These are phyloP conservation scores for Nicotiana rustica DNA, from an alignment of 305 asterid genomes.

Conservation along the genomic window DNA sequence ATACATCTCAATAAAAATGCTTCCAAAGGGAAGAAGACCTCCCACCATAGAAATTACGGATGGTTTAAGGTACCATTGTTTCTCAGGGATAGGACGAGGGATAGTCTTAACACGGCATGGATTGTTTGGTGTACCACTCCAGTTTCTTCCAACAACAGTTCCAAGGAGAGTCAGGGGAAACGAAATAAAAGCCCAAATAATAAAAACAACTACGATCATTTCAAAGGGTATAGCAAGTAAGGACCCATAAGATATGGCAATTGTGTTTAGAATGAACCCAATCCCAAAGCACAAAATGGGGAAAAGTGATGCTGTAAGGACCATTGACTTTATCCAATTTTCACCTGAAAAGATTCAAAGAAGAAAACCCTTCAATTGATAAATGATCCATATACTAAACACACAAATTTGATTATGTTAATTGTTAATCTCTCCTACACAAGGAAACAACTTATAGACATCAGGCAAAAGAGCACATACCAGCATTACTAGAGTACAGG, in stretches of 20 bases:
- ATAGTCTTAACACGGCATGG: slow-evolving; percentile 80
- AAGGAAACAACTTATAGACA: slow-evolving; percentile 29
- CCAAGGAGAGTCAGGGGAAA: slow-evolving; percentile 75
- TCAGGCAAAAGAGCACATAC: slow-evolving; percentile 45
- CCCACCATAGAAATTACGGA: slow-evolving; percentile 70
- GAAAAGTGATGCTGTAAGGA: slow-evolving; percentile 75
- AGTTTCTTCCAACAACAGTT: slow-evolving; percentile 73
- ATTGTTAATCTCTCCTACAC: slow-evolving; percentile 29
- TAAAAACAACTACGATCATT: slow-evolving; percentile 67
- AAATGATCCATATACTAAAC: slow-evolving; percentile 11
- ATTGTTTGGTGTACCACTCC: slow-evolving; percentile 74
- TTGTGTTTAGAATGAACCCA: slow-evolving; percentile 61
- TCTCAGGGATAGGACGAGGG: slow-evolving; percentile 87
- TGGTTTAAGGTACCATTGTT: slow-evolving; percentile 78
- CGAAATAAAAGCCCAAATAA: slow-evolving; percentile 74
- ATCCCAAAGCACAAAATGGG: slow-evolving; percentile 72
- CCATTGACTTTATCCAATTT: slow-evolving; percentile 72
- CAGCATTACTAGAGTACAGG: slow-evolving; percentile 72
- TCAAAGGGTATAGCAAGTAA: slow-evolving; percentile 73
- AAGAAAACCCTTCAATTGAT: not conserved
- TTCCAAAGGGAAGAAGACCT: slow-evolving; percentile 73
- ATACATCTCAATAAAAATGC: slow-evolving; percentile 76
- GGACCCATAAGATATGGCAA: slow-evolving; percentile 72
- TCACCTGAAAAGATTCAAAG: slow-evolving; percentile 52
- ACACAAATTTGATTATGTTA: not conserved